phyloP scores from a whole-genome alignment of 1,284 basidiomycete species.

The Rhodotorula sp. region DNA sequence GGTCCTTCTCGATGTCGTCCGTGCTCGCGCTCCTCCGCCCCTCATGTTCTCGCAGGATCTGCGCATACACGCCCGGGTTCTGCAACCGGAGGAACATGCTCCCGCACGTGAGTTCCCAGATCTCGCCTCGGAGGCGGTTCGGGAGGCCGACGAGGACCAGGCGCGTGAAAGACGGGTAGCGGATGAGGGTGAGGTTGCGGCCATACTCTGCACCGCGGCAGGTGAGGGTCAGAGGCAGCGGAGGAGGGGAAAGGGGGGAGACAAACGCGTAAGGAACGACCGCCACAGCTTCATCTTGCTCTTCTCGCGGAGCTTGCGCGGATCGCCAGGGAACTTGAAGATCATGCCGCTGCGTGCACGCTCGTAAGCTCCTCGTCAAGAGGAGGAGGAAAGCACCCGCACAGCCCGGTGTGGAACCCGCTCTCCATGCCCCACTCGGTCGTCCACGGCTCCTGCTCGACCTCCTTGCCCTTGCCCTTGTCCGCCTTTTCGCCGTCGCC shows the following conservation, averaged over 20 bases:
- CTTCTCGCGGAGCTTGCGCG: slow-evolving; percentile 92
- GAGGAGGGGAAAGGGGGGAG: neutral
- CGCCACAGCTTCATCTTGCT: slow-evolving; percentile 98
- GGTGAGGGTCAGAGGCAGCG: neutral
- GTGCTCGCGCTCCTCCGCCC: slow-evolving; percentile 84
- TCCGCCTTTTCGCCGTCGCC: slow-evolving; percentile 10
- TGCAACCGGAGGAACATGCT: slow-evolving; percentile 83
- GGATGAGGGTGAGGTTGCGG: slow-evolving; percentile 84
- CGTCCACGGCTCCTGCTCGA: slow-evolving; percentile 38
- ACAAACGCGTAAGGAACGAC: slow-evolving; percentile 75
- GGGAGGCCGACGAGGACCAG: slow-evolving; percentile 96
- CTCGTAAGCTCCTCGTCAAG: neutral
- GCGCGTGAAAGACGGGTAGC: slow-evolving; percentile 94
- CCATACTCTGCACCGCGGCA: slow-evolving; percentile 61
- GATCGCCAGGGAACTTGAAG: slow-evolving; percentile 91
- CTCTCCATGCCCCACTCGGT: slow-evolving; percentile 40
- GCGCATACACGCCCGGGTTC: slow-evolving; percentile 82
- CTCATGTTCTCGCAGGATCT: slow-evolving; percentile 73
- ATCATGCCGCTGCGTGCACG: slow-evolving; percentile 60
- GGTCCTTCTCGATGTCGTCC: slow-evolving; percentile 98
- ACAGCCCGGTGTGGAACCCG: slow-evolving; percentile 74
- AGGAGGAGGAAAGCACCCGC: neutral
- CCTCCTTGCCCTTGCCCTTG: slow-evolving; percentile 29
- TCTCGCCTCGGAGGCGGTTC: slow-evolving; percentile 90
- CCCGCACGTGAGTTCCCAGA: slow-evolving; percentile 97